Base-by-base conservation (phyloP, 345 rosid genomes). In the Populus nigra region DNA sequence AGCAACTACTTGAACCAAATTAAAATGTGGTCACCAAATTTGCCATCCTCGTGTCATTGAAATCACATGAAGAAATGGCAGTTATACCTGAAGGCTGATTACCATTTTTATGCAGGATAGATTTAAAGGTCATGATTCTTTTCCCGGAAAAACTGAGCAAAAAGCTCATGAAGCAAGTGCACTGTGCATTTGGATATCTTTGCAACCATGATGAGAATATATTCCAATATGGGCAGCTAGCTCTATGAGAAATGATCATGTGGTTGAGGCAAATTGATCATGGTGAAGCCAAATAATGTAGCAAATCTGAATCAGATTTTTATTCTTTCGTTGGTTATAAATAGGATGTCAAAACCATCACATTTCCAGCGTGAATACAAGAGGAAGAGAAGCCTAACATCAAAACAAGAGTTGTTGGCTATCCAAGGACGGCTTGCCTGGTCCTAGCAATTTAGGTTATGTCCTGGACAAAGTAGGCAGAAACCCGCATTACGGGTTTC, bases 341-440 rank as follows among this genome's bases (percentile, higher is more conserved):
- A 78, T 76, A 59, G 57, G 68, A 25, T 20, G 7, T 17, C 22
- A 22, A n/a, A 45, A 31, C n/a, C 71, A 65, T 47, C 41, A 25
- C 50, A 3, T 13, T 3, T 17, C 8, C 43, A 68, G 65, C 47
- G 43, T 29, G 61, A 57, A 68, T 7, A 8, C 29, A 61, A 41
- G 69, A 47, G 63, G 82, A 70, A 61, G 74, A 70, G 78, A 74
- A 66, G 31, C 17, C 55, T 79, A 47, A 50, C 78, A 73, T 73
- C 70, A 74, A 79, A 36, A 43, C n/a, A 80, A 75, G 71, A 20
- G 75, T 39, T 75, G 75, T 80, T 70, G 50, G 61, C 7, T 73
- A 79, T 77, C 77, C 77, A 68, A 79, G 77, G 81, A 73, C 59
- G 77, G 73, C 62, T 79, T 79, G 77, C 43, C 69, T 18, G n/a